A percentile compares a stretch with the other conserved stretches of the same genome.
Conservation (phyloP, 225 moss, liverwort and hornwort species). For the Polytrichum formosum region DNA sequence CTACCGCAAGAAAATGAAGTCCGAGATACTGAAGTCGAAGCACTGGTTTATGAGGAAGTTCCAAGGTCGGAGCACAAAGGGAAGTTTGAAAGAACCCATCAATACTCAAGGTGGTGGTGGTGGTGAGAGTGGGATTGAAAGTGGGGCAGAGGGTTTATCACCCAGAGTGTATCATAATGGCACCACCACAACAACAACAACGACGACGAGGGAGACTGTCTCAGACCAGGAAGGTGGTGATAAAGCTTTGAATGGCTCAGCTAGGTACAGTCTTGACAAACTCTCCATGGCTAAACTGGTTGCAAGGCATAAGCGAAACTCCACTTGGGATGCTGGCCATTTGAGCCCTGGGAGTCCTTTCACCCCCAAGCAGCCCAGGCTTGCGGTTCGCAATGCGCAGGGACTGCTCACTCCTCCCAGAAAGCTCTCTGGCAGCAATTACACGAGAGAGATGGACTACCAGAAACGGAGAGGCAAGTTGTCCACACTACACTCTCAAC, state of each 20-base stretch:
- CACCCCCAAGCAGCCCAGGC: slow-evolving; percentile 30
- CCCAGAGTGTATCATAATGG: slow-evolving; percentile 6
- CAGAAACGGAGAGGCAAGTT: slow-evolving; percentile 17
- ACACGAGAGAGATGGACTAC: slow-evolving; percentile 8
- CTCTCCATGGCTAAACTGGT: slow-evolving; percentile 14
- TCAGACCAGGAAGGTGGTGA: slow-evolving; percentile 19
- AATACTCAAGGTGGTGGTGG: too few relatives aligned
- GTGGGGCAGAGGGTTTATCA: background rate
- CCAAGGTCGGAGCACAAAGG: slow-evolving; percentile 15
- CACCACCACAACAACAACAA: slow-evolving; percentile 6
- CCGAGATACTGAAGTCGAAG: slow-evolving; percentile 29
- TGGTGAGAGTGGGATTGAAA: background rate
- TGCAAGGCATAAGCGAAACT: slow-evolving; percentile 40
- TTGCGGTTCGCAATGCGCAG: slow-evolving; percentile 29
- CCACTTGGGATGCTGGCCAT: slow-evolving; percentile 37
- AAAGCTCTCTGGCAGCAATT: slow-evolving; percentile 14
- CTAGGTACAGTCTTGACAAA: slow-evolving; percentile 29
- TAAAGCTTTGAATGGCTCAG: slow-evolving; percentile 24
- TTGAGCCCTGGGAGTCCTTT: slow-evolving; percentile 27
- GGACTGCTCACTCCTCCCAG: slow-evolving; percentile 43
- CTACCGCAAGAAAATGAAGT: slow-evolving; percentile 10
- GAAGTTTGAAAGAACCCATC: slow-evolving; percentile 8
- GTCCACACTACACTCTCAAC: slow-evolving; percentile 3
- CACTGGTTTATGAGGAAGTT: slow-evolving; percentile 36
- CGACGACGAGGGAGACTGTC: slow-evolving; percentile 3